phyloP scores from a whole-genome alignment of 2,329 filamentous ascomycete genomes.

The Penicillium sp. region DNA sequence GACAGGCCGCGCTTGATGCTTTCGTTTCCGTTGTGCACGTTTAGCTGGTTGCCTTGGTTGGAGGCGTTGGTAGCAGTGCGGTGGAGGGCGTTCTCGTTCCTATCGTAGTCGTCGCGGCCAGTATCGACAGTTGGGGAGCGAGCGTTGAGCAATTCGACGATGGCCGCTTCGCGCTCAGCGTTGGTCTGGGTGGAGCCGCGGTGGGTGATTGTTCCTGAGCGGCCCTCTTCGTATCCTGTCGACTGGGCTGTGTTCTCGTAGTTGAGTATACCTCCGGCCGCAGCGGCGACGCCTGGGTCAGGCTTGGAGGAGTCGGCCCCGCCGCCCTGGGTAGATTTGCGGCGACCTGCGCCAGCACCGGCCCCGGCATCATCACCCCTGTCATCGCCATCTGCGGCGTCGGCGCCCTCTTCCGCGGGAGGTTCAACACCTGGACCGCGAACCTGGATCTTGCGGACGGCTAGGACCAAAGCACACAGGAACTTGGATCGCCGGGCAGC shows the following conservation, averaged over 20 bases:
- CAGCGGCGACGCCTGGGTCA: conserved; percentile 8
- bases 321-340: conserved; percentile 12
- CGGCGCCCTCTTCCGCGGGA: conserved; percentile 26
- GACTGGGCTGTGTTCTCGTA: conserved; percentile 20
- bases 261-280: conserved; percentile 9
- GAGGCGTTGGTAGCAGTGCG: conserved; percentile 23
- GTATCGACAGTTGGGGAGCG: conserved; percentile 28
- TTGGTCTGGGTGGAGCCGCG: conserved; percentile 22
- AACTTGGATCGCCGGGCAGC: conserved; percentile 82
- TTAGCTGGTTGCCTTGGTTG: conserved; percentile 18
- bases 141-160: conserved; percentile 28
- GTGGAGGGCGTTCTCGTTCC: conserved; percentile 21
- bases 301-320: conserved; percentile 4
- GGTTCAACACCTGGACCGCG: conserved; percentile 66
- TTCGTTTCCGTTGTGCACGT: conserved; percentile 9
- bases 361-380: conserved; percentile 56
- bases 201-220: conserved; percentile 23
- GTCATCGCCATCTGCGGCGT: conserved; percentile 53
- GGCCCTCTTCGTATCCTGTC: conserved; percentile 26
- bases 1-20: conserved; percentile 32
- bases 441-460: conserved; percentile 79
- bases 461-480: conserved; percentile 82
- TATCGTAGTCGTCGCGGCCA: conserved; percentile 17
- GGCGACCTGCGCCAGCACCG: conserved; percentile 10
- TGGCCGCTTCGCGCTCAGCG: conserved; percentile 27